Evolutionary conservation across 371 early-diverging fungal species (phyloP), one percentile per base, ranked within the genome.

Genomic region (Mortierella polycephala): DNA sequence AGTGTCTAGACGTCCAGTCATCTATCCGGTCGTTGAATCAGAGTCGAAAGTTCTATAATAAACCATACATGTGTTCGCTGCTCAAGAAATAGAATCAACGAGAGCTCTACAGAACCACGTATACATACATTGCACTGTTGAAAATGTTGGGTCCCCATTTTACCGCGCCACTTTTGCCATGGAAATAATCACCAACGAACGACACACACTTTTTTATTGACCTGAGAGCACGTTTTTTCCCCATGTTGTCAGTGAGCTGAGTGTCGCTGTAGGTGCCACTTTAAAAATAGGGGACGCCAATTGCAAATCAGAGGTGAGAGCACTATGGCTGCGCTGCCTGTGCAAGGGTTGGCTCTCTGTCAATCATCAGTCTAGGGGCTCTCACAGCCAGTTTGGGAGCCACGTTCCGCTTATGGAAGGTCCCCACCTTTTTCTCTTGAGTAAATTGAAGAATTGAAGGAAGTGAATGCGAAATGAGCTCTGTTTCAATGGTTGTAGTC

Each of bases 361-460:
- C 51, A 30, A 30, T 30, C 30, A 30, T 21, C 18, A 18, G 51
- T 9, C 51, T 51, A 51, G 18, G 51, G 51, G 51, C 51, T 51
- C 51, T n/a, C 14, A 9, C 20, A n/a, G 51, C 20, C 51, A 13
- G 9, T 51, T 18, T 18, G 59, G 18, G 57, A 41, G 57, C 18
- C 59, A 58, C 21, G 44, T 42, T 44, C 60, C 67, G 10, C 40
- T 57, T 18, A 57, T 45, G 56, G 64, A 45, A 64, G 64, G 57
- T 57, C 64, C 64, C 64, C 64, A 64, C 57, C 64, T 47, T 56
- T 64, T 40, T 39, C 30, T 46, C 13, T 21, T 57, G 30, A 30
- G 30, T 30, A 4, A 30, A 30, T 30, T 30, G 30, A 30, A 30
- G 30, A 30, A 30, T 30, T 30, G 30, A 2, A 30, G 30, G 30